Base-by-base conservation (phyloP, 2,329 filamentous ascomycete genomes). In the Phaeoacremonium minimum region DNA sequence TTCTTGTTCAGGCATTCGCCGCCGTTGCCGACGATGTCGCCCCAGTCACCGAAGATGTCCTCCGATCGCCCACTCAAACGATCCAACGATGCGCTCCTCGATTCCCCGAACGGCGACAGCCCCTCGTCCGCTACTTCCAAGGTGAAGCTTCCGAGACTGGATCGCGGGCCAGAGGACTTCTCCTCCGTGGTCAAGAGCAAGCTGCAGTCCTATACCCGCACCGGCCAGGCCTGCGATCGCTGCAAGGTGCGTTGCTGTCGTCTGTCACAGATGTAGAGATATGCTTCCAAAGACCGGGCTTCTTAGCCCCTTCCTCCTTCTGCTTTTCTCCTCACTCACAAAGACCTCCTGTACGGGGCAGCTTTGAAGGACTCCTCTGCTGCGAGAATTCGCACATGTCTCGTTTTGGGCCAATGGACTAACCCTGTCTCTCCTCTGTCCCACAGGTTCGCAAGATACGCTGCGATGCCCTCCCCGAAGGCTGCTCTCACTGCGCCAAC, bases 161-260 rank as follows among this genome's bases (percentile, higher is more conserved):
- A 75, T 30, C 65, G 64, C 37, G 60, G 61, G 4, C 50, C 60
- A 16, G 66, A 71, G 33, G 71, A 75, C 46, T 78, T 76, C 44
- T 77, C 73, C 4, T 67, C 59, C 38, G 69, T 73, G 19, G 71
- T 77, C 46, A 77, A 77, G 61, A 73, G 59, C 50, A 69, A 73
- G 37, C 57, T 77, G 30, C 68, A 71, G 45, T 69, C 71, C 4
- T 75, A 75, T 45, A 74, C 72, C 15, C 66, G 75, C 39, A 94
- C 87, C 0, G 87, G 87, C 8, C 87, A 94, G 64, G 87, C 87
- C 19, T 94, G 87, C 70, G 87, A 94, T 62, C 75, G 88, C 38
- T 94, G 88, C 73, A 93, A 91, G 75, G 84, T 87, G 60, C 49
- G 71, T 41, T 11, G 6, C 30, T 20, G 15, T 35, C 15, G 15